phyloP scores from a whole-genome alignment of 352 stramenopile genomes.

The Phytophthora uliginosa region DNA sequence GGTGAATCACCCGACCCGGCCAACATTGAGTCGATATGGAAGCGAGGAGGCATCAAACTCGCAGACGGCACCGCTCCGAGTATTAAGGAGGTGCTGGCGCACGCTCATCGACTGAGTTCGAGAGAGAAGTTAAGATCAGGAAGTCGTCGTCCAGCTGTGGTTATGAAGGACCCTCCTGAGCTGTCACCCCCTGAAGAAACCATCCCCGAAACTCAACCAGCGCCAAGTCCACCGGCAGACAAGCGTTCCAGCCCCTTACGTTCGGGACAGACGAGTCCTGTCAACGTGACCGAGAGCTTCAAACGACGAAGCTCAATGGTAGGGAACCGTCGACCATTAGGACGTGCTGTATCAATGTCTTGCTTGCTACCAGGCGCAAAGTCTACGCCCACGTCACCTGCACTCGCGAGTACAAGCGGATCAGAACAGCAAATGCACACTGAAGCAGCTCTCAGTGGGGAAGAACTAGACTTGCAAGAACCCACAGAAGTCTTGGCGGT shows the following conservation, averaged over 20 bases:
- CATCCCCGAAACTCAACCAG: conserved; percentile 1
- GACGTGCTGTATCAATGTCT: conserved; percentile 1
- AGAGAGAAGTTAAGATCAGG: conserved; percentile 20
- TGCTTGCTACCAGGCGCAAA: background rate
- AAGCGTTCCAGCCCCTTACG: background rate
- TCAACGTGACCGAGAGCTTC: background rate
- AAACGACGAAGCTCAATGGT: background rate
- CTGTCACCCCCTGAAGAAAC: background rate
- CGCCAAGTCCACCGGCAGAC: background rate
- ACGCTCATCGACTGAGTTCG: conserved; percentile 23
- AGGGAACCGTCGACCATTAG: conserved; percentile 1
- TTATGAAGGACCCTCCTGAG: background rate
- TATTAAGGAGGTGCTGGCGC: conserved; percentile 40
- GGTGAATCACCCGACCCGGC: background rate
- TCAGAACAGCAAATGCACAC: background rate
- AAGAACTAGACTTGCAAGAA: background rate
- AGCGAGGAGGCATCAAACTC: conserved; percentile 36
- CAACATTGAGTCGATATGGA: conserved; percentile 63
- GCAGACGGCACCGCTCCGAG: conserved; percentile 14
- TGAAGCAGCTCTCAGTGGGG: too few species aligned
- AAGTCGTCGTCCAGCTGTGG: conserved; percentile 10
- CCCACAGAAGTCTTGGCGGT: background rate
- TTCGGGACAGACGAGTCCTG: background rate
- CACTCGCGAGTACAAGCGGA: background rate
- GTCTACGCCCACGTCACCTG: background rate